A percentile compares a stretch with the other conserved stretches of the same genome.
Conservation (phyloP, 768 basidiomycete species). For the Rhizopogon vinicolor region DNA sequence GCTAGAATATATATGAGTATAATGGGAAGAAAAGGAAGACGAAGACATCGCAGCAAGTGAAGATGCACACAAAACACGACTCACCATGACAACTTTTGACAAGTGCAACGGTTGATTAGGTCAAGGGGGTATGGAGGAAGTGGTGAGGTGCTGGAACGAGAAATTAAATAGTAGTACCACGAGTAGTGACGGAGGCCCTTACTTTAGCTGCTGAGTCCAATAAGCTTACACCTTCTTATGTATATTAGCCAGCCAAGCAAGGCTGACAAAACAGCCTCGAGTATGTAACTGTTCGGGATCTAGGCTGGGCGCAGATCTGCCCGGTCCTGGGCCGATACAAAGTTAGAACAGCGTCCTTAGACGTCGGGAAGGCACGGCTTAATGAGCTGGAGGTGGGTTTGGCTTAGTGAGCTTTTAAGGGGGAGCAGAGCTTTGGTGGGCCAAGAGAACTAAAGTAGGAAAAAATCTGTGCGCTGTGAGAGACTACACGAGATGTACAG, state of each 20-base stretch:
- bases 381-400: background rate
- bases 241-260: slow-evolving; percentile 10
- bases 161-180: slow-evolving; percentile 1
- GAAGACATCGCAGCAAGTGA: background rate
- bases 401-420: background rate
- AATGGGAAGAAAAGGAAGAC: background rate
- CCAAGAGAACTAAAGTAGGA: background rate
- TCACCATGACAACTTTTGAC: slow-evolving; percentile 26
- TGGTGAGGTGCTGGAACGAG: slow-evolving; percentile 8
- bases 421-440: slow-evolving; percentile 1
- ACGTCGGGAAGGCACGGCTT: slow-evolving; percentile 1
- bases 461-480: slow-evolving; percentile 3
- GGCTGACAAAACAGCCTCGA: slow-evolving; percentile 1
- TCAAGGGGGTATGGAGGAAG: background rate
- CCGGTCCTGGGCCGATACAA: background rate
- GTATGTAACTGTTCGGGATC: slow-evolving; percentile 7
- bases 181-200: slow-evolving; percentile 5
- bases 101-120: slow-evolving; percentile 7
- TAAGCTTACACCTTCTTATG: slow-evolving; percentile 17
- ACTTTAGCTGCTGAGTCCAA: slow-evolving; percentile 10
- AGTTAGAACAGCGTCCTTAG: background rate
- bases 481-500: background rate
- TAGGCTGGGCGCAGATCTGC: slow-evolving; percentile 10
- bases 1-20: slow-evolving; percentile 11
- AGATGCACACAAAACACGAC: slow-evolving; percentile 11